phyloP scores from a whole-genome alignment of 2,329 filamentous ascomycete species.

The Zymoseptoria brevis region DNA sequence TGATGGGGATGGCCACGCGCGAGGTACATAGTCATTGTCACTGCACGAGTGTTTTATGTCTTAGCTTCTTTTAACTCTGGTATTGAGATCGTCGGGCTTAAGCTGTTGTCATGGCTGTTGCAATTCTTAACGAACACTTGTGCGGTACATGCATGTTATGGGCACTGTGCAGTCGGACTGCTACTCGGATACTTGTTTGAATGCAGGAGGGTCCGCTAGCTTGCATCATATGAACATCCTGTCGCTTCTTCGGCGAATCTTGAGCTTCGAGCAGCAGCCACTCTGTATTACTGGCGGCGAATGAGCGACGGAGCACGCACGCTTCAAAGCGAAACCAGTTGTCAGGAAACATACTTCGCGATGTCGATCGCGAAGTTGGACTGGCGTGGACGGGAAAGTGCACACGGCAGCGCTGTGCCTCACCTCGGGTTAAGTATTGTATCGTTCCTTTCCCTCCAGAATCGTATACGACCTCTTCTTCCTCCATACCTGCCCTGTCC shows the following conservation, averaged over 20 bases:
- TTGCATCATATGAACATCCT: not conserved
- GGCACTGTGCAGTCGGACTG: not conserved
- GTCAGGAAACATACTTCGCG: not conserved
- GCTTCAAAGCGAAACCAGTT: not conserved
- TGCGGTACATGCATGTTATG: too few species aligned
- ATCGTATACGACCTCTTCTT: not conserved
- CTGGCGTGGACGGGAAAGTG: not conserved
- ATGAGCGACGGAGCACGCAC: not conserved
- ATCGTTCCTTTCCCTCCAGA: not conserved
- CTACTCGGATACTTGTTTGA: not conserved
- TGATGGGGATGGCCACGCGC: not conserved
- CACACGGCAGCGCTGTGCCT: not conserved
- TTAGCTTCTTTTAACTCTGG: too few species aligned
- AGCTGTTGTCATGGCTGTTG: too few species aligned
- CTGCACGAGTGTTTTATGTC: not conserved
- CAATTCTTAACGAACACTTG: too few species aligned
- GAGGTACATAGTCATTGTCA: not conserved
- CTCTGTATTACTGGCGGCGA: not conserved
- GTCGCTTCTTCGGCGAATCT: conserved; percentile 3
- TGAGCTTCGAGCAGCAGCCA: conserved; percentile 11
- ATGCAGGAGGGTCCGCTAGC: not conserved
- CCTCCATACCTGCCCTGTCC: not conserved
- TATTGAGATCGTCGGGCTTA: too few species aligned
- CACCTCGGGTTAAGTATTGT: not conserved
- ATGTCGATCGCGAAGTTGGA: not conserved